phyloP scores from a whole-genome alignment of 2,329 filamentous ascomycete genomes.

The Neofusicoccum ribis region DNA sequence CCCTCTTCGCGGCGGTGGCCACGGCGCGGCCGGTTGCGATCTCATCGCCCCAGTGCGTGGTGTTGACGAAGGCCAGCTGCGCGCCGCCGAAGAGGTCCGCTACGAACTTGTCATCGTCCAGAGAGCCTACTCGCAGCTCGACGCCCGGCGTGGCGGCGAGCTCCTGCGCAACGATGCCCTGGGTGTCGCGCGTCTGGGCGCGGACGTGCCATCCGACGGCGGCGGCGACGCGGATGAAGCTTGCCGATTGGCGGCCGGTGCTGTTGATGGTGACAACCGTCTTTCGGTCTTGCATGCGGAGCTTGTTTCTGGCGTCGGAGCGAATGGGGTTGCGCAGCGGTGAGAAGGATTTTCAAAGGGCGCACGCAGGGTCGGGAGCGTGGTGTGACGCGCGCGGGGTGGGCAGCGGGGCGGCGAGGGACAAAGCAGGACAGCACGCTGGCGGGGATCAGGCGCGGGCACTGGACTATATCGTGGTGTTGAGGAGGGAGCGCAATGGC shows the following conservation, averaged over 20 bases:
- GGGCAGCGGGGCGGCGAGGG: neutral
- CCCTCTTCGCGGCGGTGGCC: slow-evolving; percentile 83
- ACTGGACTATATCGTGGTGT: slow-evolving; percentile 13
- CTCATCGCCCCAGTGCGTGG: slow-evolving; percentile 95
- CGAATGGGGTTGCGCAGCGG: neutral
- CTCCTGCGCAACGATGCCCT: slow-evolving; percentile 86
- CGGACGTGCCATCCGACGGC: slow-evolving; percentile 92
- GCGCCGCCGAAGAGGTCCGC: slow-evolving; percentile 77
- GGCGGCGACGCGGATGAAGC: slow-evolving; percentile 88
- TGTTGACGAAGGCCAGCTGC: slow-evolving; percentile 95
- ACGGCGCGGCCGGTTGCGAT: slow-evolving; percentile 83
- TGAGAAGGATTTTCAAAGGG: neutral
- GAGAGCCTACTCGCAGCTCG: slow-evolving; percentile 65
- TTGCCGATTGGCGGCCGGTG: slow-evolving; percentile 92
- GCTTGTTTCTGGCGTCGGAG: neutral
- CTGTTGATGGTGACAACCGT: slow-evolving; percentile 94
- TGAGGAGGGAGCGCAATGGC: slow-evolving; percentile 15
- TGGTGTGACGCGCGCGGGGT: slow-evolving; percentile 7
- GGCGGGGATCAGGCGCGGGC: neutral
- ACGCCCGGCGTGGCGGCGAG: slow-evolving; percentile 81
- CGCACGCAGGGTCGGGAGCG: neutral
- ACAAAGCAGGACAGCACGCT: neutral
- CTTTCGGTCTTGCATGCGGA: slow-evolving; percentile 54
- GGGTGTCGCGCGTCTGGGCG: slow-evolving; percentile 84
- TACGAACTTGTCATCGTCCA: slow-evolving; percentile 75